phyloP scores from a whole-genome alignment of 108 stramenopile species.

The Nitzschia inconspicua region DNA sequence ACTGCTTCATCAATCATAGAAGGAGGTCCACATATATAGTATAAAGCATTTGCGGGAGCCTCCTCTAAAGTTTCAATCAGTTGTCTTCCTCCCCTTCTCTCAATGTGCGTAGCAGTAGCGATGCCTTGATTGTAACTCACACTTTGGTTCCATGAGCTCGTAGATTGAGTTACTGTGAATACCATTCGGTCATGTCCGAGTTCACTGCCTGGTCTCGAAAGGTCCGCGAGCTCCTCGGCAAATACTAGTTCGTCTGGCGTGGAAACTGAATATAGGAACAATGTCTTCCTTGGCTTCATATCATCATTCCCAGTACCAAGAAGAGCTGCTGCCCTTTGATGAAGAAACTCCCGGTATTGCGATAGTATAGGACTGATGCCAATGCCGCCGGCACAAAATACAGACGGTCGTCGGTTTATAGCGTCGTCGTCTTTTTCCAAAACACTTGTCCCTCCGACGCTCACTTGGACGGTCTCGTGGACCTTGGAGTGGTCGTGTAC shows the following conservation, averaged over 20 bases:
- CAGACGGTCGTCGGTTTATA: not conserved
- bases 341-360: slow-evolving; percentile 20
- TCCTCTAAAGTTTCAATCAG: slow-evolving; percentile 10
- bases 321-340: not conserved
- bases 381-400: slow-evolving; percentile 39
- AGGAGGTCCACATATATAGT: slow-evolving; percentile 29
- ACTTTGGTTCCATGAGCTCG: not conserved
- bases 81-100: slow-evolving; percentile 6
- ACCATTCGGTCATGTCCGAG: slow-evolving; percentile 12
- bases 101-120: not conserved
- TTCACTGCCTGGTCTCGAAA: not conserved
- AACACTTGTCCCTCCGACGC: slow-evolving; percentile 21
- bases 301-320: too few species aligned
- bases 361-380: slow-evolving; percentile 26
- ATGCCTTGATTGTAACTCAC: not conserved
- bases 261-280: slow-evolving; percentile 24
- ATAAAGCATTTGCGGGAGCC: slow-evolving; percentile 6
- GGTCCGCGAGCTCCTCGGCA: slow-evolving; percentile 17
- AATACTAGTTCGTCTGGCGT: slow-evolving; percentile 23
- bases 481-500: slow-evolving; percentile 17
- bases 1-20: slow-evolving; percentile 27
- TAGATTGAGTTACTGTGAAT: slow-evolving; percentile 11
- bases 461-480: slow-evolving; percentile 5
- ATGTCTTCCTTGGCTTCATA: too few species aligned
- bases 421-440: not conserved